Evolutionary conservation across 345 rosid genomes (phyloP).

Genomic region (Salix udensis): DNA sequence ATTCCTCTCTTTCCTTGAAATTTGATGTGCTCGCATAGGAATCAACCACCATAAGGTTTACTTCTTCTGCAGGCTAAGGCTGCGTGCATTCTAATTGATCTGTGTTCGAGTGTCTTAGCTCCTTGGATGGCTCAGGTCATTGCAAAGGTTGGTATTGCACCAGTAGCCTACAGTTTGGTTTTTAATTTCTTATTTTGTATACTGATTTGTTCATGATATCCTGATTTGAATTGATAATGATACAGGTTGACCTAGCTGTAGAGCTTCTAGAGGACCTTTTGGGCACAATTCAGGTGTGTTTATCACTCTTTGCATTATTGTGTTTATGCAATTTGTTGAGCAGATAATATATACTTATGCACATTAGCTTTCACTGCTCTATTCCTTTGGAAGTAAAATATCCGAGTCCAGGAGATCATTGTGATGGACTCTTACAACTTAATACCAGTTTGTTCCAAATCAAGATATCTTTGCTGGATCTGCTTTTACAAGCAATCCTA

Average conservation of each 20-base stretch:
- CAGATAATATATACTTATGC: neutral
- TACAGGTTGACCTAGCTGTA: constrained; percentile 63
- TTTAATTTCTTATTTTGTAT: neutral
- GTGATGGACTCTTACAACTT: neutral
- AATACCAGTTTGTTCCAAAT: too few relatives aligned
- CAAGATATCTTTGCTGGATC: too few relatives aligned
- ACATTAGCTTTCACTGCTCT: constrained; percentile 2
- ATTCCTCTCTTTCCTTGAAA: neutral
- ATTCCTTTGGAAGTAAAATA: neutral
- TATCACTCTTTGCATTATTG: neutral
- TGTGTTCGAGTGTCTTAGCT: constrained; percentile 67
- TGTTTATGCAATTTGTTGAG: neutral
- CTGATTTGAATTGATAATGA: constrained; percentile 20
- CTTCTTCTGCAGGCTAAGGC: constrained; percentile 65
- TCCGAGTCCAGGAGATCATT: neutral
- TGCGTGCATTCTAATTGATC: constrained; percentile 72
- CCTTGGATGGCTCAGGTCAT: constrained; percentile 71
- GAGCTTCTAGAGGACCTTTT: constrained; percentile 79
- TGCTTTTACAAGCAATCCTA: too few relatives aligned
- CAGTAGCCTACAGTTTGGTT: neutral
- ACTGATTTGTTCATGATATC: constrained; percentile 1
- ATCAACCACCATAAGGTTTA: constrained; percentile 6
- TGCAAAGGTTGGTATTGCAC: constrained; percentile 56
- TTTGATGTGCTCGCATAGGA: neutral
- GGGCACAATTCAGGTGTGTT: constrained; percentile 67